Base-by-base conservation (phyloP, 2,329 filamentous ascomycete genomes). In the Didymella glomerata region DNA sequence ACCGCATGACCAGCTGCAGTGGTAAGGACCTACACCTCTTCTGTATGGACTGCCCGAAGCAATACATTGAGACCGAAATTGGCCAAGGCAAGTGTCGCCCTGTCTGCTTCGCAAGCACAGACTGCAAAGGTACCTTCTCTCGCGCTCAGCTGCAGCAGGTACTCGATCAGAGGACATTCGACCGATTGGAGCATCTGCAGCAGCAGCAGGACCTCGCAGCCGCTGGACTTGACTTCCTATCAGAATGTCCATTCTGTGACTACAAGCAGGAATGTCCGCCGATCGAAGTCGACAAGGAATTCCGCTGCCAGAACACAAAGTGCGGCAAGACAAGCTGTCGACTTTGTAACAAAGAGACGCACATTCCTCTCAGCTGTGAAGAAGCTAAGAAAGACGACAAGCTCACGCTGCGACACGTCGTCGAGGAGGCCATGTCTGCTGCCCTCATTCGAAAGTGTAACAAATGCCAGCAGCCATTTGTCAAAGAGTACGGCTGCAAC, bases 391-490 rank as follows among this genome's bases (percentile, higher is more conserved):
- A 83, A 40, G 87, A 91, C 2, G 83, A 82, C 38, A 86, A 87
- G 1, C 72, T 88, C 8, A 83, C 84, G 4, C 81, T 85, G 18
- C 86, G 90, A 16, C 90, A 89, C 63, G 76, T 81, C 3, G 86
- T 96, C 28, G 92, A 96, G 74, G 92, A 96, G 73, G 92, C 91
- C 20, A 94, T 93, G 90, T 92, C 90, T 2, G 83, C 85, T 16
- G 92, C 92, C 1, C 69, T 96, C 65, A 90, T 96, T 53, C 85
- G 92, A 20, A 86, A 81, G 27, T 96, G 92, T 81, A 92, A 91
- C 61, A 81, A 80, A 62, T 89, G 90, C 77, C 80, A 83, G n/a
- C 85, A 86, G n/a, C 86, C 88, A 0, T 95, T 94, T 68, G 84
- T 96, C 73, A 96, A 96, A 72, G 85, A 88, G 34, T 74, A 80